Conservation (phyloP, 148 eudicot genomes). For the Diospyros kaki region DNA sequence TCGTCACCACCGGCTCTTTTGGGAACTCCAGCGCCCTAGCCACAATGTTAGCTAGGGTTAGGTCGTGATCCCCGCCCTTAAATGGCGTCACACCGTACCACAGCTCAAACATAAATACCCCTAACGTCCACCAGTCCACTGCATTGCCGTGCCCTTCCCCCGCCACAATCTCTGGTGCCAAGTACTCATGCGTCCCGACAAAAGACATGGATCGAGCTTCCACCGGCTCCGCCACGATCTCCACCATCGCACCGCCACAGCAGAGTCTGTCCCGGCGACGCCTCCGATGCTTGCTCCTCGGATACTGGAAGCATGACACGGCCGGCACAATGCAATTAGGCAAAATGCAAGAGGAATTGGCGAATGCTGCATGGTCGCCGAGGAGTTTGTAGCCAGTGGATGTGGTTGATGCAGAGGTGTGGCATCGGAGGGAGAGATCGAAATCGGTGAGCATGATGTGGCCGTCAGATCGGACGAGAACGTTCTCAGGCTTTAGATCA, state of each 20-base stretch:
- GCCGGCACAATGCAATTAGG: conserved; percentile 30
- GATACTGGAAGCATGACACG: conserved; percentile 23
- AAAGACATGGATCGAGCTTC: conserved; percentile 48
- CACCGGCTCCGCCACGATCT: conserved; percentile 42
- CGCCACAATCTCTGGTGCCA: conserved; percentile 47
- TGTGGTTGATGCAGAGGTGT: conserved; percentile 17
- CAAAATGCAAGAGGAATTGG: conserved; percentile 22
- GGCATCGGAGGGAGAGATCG: conserved; percentile 45
- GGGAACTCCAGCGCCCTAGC: conserved; percentile 43
- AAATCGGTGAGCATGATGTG: conserved; percentile 51
- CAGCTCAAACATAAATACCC: conserved; percentile 39
- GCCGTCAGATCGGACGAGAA: conserved; percentile 42
- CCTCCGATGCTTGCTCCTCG: neutral
- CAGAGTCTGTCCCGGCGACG: neutral
- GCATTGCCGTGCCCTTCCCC: conserved; percentile 51
- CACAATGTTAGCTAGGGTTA: conserved; percentile 38
- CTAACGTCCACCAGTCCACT: conserved; percentile 64
- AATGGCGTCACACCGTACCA: conserved; percentile 48
- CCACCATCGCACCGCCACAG: neutral
- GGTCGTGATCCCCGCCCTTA: conserved; percentile 39
- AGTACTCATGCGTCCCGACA: conserved; percentile 55
- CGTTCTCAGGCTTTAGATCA: conserved; percentile 53
- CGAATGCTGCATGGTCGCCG: neutral
- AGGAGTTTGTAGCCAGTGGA: neutral
- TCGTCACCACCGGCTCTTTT: conserved; percentile 21